Evolutionary conservation across 768 basidiomycete species (phyloP).

Genomic region (Terana coerulea): DNA sequence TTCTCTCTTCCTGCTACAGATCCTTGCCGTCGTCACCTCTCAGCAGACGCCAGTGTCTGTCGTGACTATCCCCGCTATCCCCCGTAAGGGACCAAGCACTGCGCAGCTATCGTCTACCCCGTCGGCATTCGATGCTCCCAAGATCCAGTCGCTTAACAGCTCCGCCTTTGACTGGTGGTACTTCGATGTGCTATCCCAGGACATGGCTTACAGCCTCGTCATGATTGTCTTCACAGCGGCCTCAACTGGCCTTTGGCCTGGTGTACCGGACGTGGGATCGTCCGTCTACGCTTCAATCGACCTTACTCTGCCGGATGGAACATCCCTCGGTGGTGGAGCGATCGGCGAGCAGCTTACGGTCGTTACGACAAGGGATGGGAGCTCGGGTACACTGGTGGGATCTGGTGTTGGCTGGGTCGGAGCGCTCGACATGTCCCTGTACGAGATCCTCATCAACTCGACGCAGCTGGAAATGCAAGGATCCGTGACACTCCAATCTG

Average conservation of each 20-base stretch:
- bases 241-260: constrained; percentile 4
- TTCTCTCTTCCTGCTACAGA: neutral
- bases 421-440: constrained; percentile 6
- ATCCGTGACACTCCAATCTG: constrained; percentile 7
- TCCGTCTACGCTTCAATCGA: neutral
- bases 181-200: constrained; percentile 9
- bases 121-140: constrained; percentile 7
- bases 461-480: constrained; percentile 8
- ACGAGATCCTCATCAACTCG: constrained; percentile 4
- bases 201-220: constrained; percentile 4
- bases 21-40: neutral
- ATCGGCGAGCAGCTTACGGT: constrained; percentile 2
- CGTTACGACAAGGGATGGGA: constrained; percentile 1
- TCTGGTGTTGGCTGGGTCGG: constrained; percentile 6
- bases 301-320: constrained; percentile 10
- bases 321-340: neutral
- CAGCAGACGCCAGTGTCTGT: neutral
- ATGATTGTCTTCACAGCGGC: constrained; percentile 9
- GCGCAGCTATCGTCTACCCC: constrained; percentile 4
- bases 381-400: constrained; percentile 1
- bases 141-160: constrained; percentile 1
- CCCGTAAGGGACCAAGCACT: neutral
- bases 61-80: neutral
- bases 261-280: neutral
- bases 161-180: constrained; percentile 15